Base-by-base conservation (phyloP, 805 yeast species). In the Zygoascus biomembranicola region DNA sequence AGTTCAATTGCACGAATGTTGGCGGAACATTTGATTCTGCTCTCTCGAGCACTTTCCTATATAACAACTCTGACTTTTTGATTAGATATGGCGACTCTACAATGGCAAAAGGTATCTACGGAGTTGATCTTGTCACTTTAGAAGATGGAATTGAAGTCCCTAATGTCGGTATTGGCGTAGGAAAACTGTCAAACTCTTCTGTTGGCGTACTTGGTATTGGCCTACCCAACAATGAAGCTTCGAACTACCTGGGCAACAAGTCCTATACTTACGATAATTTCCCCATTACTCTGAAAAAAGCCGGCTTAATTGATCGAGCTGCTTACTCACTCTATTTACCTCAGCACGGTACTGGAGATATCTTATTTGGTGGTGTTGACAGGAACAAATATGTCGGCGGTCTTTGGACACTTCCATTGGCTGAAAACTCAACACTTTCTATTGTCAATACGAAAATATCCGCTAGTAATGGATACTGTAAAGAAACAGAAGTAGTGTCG, bases 321-420 rank as follows among this genome's bases (percentile, higher is more conserved):
- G 73, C 77, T 13, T 79, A 76, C 66, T 77, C 81, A 28, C 66
- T 79, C 53, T 78, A 71, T 66, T 70, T 85, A 61, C 74, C 80
- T 58, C 64, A 66, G 2, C 55, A 62, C 14, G 53, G 52, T 20
- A 53, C 70, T 2, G 89, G 87, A 5, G 68, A 72, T 26, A 66
- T 85, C 16, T 66, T 84, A 44, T 85, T 85, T 67, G 90, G 92
- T 51, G 92, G 82, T 47, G 77, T 85, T 28, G 90, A 85, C 64
- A 78, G 76, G 53, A 70, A 77, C 44, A 82, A 82, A 67, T 83
- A 79, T 64, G 52, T 67, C 0, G 90, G 89, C 5, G 55, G 55
- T 19, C 49, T 60, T 35, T 59, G 59, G 57, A 59, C 59, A 14
- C 55, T 60, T 1, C 63, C 63, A 3, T 52, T 74, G 19, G 59